Percentiles rank a stretch among this genome's conserved stretches.
phyloP scores from a whole-genome alignment of 106 monocot genomes.

The Xerophyta viscosa region DNA sequence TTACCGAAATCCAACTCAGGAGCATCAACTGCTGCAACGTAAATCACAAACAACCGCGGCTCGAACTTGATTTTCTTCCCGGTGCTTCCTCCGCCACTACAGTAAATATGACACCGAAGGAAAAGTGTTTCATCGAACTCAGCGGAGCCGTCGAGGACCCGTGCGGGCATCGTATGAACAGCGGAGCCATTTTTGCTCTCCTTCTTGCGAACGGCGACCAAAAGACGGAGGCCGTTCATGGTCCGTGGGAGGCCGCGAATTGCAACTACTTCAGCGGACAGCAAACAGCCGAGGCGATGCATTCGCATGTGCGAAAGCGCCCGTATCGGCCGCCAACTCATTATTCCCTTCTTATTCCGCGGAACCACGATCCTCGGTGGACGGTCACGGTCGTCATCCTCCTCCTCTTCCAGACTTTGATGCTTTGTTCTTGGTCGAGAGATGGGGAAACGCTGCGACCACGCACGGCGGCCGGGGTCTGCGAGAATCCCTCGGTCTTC shows the following conservation, averaged over 20 bases:
- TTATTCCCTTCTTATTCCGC: conserved; percentile 84
- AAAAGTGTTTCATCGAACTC: conserved; percentile 91
- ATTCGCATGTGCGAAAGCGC: conserved; percentile 76
- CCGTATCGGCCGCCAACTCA: conserved; percentile 83
- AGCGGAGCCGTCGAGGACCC: conserved; percentile 61
- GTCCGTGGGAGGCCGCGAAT: conserved; percentile 62
- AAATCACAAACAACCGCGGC: conserved; percentile 51
- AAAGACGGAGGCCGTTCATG: conserved; percentile 89
- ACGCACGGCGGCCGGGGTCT: conserved; percentile 18
- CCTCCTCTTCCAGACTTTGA: neutral
- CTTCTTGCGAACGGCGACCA: conserved; percentile 73
- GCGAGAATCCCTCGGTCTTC: neutral
- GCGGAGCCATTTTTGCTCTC: conserved; percentile 76
- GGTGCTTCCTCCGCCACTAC: conserved; percentile 48
- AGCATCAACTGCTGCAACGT: conserved; percentile 59
- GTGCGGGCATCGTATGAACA: conserved; percentile 83
- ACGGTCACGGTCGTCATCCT: neutral
- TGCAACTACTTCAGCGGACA: conserved; percentile 74
- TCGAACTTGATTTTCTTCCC: conserved; percentile 72
- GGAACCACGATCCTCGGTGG: conserved; percentile 6
- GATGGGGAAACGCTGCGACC: conserved; percentile 75
- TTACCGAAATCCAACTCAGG: conserved; percentile 75
- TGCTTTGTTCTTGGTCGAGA: conserved; percentile 55
- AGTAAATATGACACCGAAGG: conserved; percentile 74
- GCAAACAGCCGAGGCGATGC: conserved; percentile 62